Conservation (phyloP, 148 eudicot genomes). For the Rhododendron ovatum region DNA sequence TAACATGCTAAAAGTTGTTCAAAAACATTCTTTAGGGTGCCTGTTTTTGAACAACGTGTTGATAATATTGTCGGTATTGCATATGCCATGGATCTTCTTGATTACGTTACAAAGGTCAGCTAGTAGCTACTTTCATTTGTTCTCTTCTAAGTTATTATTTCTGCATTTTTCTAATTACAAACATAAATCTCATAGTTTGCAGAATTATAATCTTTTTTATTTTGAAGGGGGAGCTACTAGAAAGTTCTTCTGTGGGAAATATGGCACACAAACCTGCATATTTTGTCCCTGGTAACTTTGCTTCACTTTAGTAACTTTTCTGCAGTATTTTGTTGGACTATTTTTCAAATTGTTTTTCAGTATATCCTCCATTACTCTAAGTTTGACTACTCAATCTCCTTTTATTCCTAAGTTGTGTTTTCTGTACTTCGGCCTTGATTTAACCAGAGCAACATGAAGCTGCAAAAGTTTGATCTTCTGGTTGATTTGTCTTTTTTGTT, state of each 20-base stretch:
- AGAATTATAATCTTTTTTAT: conserved; percentile 44
- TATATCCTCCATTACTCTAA: not conserved
- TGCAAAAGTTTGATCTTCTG: not conserved
- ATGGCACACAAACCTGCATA: conserved; percentile 98
- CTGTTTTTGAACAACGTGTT: conserved; percentile 93
- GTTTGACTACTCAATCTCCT: not conserved
- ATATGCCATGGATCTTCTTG: conserved; percentile 97
- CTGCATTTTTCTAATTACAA: conserved; percentile 18
- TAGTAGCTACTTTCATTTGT: conserved; percentile 12
- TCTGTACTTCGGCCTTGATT: not conserved
- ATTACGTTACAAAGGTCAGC: conserved; percentile 79
- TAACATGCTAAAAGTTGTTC: not conserved
- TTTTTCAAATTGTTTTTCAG: not conserved
- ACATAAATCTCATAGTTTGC: conserved; percentile 49
- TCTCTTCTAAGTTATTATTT: conserved; percentile 3
- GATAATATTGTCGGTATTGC: conserved; percentile 98
- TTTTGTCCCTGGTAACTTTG: conserved; percentile 83
- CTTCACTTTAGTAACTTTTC: not conserved
- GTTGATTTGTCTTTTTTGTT: not conserved
- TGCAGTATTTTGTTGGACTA: conserved; percentile 13
- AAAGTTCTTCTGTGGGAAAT: conserved; percentile 76
- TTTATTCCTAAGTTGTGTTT: not conserved
- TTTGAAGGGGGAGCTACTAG: conserved; percentile 93
- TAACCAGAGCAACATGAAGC: not conserved
- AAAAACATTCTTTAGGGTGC: conserved; percentile 52